Evolutionary conservation across 495 filamentous ascomycete species (phyloP).

Genomic region (Aspergillus funiculosus): DNA sequence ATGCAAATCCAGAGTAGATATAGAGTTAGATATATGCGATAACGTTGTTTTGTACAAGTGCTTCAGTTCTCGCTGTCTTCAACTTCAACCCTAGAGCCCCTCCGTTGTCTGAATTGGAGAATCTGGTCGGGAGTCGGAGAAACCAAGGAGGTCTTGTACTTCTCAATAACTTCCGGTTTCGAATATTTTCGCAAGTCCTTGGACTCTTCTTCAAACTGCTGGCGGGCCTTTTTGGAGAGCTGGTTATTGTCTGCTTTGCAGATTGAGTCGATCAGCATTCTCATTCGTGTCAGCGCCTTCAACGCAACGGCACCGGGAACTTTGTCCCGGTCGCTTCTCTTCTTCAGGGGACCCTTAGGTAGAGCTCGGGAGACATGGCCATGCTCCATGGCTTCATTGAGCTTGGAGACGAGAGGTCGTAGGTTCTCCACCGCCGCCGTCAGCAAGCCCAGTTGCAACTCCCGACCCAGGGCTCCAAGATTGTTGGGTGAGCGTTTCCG

Average conservation of each 20-base stretch:
- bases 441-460: slow-evolving; percentile 27
- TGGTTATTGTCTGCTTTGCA: slow-evolving; percentile 23
- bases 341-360: neutral
- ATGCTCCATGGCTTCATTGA: slow-evolving; percentile 25
- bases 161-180: slow-evolving; percentile 15
- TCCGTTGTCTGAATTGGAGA: slow-evolving; percentile 15
- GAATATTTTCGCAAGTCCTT: slow-evolving; percentile 32
- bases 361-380: slow-evolving; percentile 1
- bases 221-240: slow-evolving; percentile 26
- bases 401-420: slow-evolving; percentile 26
- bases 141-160: slow-evolving; percentile 13
- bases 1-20: neutral
- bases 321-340: neutral
- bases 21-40: neutral
- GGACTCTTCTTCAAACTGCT: slow-evolving; percentile 21
- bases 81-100: neutral
- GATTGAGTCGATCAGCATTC: slow-evolving; percentile 28
- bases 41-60: neutral
- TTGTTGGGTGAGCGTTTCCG: slow-evolving; percentile 8
- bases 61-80: neutral
- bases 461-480: slow-evolving; percentile 22
- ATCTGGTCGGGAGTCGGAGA: slow-evolving; percentile 24
- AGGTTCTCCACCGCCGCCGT: slow-evolving; percentile 20
- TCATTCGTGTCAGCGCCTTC: slow-evolving; percentile 23
- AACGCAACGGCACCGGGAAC: slow-evolving; percentile 18